A percentile compares a stretch with the other conserved stretches of the same genome.
Conservation (phyloP, 2,329 filamentous ascomycete species). For the Colletotrichum sp. region DNA sequence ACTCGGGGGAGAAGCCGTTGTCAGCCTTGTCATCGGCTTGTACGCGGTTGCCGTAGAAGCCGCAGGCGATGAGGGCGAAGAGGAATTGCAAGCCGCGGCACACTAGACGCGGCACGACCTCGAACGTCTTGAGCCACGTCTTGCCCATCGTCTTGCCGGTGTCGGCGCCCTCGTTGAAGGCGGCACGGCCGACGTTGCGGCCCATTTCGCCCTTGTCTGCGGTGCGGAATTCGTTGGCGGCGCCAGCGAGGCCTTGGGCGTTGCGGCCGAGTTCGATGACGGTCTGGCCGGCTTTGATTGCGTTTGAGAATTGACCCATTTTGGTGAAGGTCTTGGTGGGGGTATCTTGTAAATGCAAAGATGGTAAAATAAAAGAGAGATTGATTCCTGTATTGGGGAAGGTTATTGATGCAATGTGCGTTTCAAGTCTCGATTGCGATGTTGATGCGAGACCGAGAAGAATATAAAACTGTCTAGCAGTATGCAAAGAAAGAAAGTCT, state of each 20-base stretch:
- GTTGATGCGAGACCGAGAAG: neutral
- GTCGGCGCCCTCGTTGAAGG: conserved; percentile 38
- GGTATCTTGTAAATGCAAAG: neutral
- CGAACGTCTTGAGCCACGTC: conserved; percentile 50
- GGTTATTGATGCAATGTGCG: neutral
- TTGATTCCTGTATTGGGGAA: no score
- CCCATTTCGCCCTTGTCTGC: conserved; percentile 38
- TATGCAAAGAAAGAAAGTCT: neutral
- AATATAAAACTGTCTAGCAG: neutral
- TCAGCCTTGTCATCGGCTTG: conserved; percentile 42
- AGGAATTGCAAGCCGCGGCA: conserved; percentile 73
- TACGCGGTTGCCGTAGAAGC: conserved; percentile 72
- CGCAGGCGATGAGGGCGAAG: conserved; percentile 71
- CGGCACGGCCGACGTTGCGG: conserved; percentile 34
- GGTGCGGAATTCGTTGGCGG: conserved; percentile 33
- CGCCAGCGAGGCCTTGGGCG: conserved; percentile 29
- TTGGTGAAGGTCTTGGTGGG: neutral
- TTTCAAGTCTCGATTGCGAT: neutral
- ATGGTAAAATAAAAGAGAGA: neutral
- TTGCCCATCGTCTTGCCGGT: conserved; percentile 47
- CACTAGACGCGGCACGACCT: conserved; percentile 52
- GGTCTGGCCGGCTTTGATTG: conserved; percentile 37
- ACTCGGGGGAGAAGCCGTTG: conserved; percentile 56
- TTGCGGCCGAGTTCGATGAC: conserved; percentile 36
- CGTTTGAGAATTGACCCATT: conserved; percentile 34